Percentiles rank a stretch among this genome's conserved stretches.
Conservation (phyloP, 495 filamentous ascomycete genomes). For the Penicillium roqueforti region DNA sequence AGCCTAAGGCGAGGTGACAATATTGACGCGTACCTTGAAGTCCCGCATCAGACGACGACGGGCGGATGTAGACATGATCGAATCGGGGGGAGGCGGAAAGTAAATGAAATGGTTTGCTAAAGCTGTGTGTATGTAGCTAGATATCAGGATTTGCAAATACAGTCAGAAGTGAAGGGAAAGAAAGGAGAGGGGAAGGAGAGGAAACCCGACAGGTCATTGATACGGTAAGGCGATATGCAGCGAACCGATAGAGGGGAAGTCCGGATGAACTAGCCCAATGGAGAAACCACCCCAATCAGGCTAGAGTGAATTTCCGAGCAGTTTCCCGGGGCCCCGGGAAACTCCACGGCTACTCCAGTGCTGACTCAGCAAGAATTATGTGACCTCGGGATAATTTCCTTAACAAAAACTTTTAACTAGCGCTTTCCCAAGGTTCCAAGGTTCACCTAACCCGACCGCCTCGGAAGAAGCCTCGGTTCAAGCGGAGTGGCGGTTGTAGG, state of each 20-base stretch:
- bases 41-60: slow-evolving; percentile 95
- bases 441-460: no score
- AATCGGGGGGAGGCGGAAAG: slow-evolving; percentile 3
- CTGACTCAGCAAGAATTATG: slow-evolving; percentile 11
- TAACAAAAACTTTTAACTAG: no score
- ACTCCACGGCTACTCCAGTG: no score
- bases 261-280: slow-evolving; percentile 20
- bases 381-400: no score
- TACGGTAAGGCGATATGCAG: slow-evolving; percentile 5
- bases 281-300: slow-evolving; percentile 13
- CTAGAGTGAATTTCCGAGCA: no score
- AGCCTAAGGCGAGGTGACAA: neutral
- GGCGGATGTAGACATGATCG: slow-evolving; percentile 83
- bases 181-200: slow-evolving; percentile 4
- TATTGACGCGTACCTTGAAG: slow-evolving; percentile 75
- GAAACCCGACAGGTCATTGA: slow-evolving; percentile 9
- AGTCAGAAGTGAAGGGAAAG: neutral
- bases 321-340: neutral
- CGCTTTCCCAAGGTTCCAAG: no score
- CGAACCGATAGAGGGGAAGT: slow-evolving; percentile 13
- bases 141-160: neutral
- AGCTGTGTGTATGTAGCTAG: slow-evolving; percentile 1
- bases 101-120: neutral
- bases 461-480: slow-evolving; percentile 27
- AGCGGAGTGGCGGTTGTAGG: slow-evolving; percentile 28